These are phyloP conservation scores for Anaeromyces robustus DNA, from an alignment of 192 early-diverging fungal species.

Conservation along the genomic window DNA sequence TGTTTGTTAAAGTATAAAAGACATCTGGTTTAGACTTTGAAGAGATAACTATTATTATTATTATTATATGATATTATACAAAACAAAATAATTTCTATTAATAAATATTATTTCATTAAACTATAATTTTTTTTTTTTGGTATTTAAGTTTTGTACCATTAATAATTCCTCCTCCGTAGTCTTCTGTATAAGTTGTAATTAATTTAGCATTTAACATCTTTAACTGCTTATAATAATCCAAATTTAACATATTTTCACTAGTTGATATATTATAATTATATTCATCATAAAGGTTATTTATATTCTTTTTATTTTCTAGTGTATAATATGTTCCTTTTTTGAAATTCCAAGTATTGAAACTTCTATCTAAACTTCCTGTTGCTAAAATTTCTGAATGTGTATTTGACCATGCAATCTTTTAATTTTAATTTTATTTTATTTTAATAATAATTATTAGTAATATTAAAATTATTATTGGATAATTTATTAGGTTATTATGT, in stretches of 20 bases:
- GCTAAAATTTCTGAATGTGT: slow-evolving; percentile 46
- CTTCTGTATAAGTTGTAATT: slow-evolving; percentile 8
- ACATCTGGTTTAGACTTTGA: slow-evolving; percentile 15
- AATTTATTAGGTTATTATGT: no score
- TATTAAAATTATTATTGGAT: no score
- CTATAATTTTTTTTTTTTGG: neutral
- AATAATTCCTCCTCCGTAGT: neutral
- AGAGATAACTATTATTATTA: slow-evolving; percentile 3
- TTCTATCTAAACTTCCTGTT: slow-evolving; percentile 34
- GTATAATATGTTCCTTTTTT: neutral
- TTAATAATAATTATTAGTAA: no score
- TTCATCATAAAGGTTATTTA: neutral
- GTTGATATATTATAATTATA: neutral
- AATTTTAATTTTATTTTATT: neutral
- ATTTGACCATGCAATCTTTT: slow-evolving; percentile 46
- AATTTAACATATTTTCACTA: slow-evolving; percentile 10
- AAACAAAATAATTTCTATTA: no score
- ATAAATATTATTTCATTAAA: no score
- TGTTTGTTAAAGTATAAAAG: slow-evolving; percentile 18
- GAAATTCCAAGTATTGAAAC: slow-evolving; percentile 37
- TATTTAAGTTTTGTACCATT: slow-evolving; percentile 6
- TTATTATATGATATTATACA: neutral
- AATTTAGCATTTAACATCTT: slow-evolving; percentile 11
- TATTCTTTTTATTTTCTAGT: neutral
- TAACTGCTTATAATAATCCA: slow-evolving; percentile 13